These are phyloP conservation scores for Solanum virginianum DNA, from an alignment of 257 asterid species.

Conservation along the genomic window DNA sequence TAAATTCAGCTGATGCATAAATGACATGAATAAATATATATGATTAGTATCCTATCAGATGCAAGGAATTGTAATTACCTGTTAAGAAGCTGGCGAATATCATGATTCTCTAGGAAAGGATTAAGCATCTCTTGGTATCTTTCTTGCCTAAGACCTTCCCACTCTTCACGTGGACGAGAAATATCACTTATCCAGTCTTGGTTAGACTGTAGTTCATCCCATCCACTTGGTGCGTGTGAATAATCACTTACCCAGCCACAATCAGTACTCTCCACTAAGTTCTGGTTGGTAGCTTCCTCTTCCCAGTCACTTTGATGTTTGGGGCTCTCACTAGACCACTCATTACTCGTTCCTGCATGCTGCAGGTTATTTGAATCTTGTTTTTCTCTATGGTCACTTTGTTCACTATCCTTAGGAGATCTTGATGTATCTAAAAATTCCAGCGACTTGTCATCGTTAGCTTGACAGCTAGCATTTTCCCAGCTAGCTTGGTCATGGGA, in stretches of 20 bases:
- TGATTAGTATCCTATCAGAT: not conserved
- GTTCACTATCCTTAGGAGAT: not conserved
- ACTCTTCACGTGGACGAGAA: constrained; percentile 80
- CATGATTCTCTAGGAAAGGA: constrained; percentile 60
- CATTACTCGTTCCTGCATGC: constrained; percentile 10
- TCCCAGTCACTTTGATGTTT: constrained; percentile 11
- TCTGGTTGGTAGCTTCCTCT: constrained; percentile 9
- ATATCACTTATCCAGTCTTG: constrained; percentile 68
- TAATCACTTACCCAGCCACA: constrained; percentile 38
- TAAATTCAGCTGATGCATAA: not conserved
- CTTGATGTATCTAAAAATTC: constrained; percentile 1
- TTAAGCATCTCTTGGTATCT: constrained; percentile 93
- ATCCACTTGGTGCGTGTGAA: constrained; percentile 27
- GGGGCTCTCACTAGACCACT: constrained; percentile 4
- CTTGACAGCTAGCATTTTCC: constrained; percentile 10
- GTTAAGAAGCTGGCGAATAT: constrained; percentile 55
- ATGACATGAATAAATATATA: not conserved
- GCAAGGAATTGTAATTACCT: constrained; percentile 30
- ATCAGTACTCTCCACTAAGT: constrained; percentile 14
- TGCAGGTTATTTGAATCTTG: constrained; percentile 8
- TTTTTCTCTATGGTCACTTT: not conserved
- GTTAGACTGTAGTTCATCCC: constrained; percentile 43
- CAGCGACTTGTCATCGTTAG: not conserved
- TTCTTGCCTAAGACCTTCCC: constrained; percentile 84
- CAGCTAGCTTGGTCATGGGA: constrained; percentile 8